These are phyloP conservation scores for Eucalyptus marginata DNA, from an alignment of 345 rosid species.

Conservation along the genomic window DNA sequence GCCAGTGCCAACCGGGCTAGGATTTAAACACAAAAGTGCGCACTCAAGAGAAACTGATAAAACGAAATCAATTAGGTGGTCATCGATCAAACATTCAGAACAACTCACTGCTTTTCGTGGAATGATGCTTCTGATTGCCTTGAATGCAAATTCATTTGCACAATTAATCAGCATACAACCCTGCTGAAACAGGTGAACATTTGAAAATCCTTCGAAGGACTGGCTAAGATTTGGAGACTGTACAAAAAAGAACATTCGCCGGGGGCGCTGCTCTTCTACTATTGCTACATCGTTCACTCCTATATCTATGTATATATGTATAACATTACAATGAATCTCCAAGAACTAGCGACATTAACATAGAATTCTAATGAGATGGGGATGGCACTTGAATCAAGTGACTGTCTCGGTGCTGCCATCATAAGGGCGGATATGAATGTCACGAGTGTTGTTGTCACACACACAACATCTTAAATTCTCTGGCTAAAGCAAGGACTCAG, in stretches of 20 bases:
- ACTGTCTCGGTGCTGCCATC: neutral
- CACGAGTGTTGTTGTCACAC: neutral
- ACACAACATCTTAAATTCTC: neutral
- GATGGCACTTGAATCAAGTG: neutral
- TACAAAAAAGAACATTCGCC: neutral
- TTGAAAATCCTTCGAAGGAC: neutral
- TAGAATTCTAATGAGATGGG: neutral
- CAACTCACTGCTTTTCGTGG: neutral
- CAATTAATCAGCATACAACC: neutral
- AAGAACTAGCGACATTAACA: neutral
- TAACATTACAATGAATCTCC: neutral
- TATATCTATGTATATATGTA: neutral
- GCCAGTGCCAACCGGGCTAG: neutral
- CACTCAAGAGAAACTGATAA: neutral
- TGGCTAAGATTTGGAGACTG: neutral
- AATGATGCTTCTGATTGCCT: neutral
- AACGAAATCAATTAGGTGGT: neutral
- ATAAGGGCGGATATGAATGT: neutral
- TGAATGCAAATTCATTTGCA: neutral
- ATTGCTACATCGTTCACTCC: neutral
- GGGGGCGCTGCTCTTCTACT: neutral
- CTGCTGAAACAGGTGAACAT: neutral
- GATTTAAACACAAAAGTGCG: neutral
- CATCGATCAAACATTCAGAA: neutral
- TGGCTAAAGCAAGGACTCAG: constrained; percentile 5